Evolutionary conservation across 2,329 filamentous ascomycete genomes (phyloP), one percentile per base, ranked within the genome.

Genomic region (Fusarium musae): DNA sequence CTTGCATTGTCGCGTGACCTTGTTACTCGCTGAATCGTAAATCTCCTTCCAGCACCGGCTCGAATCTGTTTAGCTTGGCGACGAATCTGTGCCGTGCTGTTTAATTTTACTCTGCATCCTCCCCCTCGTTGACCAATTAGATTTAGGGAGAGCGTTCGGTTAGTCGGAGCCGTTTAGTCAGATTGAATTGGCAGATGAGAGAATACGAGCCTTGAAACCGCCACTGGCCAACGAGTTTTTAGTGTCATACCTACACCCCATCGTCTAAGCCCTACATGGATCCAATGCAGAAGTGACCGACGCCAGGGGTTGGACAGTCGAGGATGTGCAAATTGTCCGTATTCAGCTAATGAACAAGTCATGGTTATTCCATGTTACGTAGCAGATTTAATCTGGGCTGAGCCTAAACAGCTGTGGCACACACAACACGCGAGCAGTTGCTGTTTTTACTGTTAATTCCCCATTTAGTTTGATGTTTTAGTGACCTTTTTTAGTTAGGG

Each of bases 391-490:
- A 37, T 53, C 66, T 50, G 36, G 49, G 26, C 39, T 49, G 61
- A 62, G 63, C 44, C 19, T 26, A 26, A 26, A 26, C 26, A 26
- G 26, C 26, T 40, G 53, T 39, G 44, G 58, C 64, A 63, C 50
- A 49, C 74, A 70, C 72, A 36, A 52, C 49, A 77, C 75, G 70
- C 75, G 75, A 77, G 70, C 75, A 74, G 54, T 75, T 77, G 30
- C 74, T 75, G 44, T 63, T 77, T 76, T 73, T 63, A 67, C 30
- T 34, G n/a, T 52, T 26, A 39, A 59, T 34, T 52, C 36, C 57
- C 53, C 30, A 17, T n/a, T 47, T 47, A 66, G 63, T 26, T 53
- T 43, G 37, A 43, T n/a, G 28, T 19, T 57, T 21, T 21, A 26
- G 49, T 36, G 49, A 21, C 17, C 30, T 52, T 52, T 28, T 46